phyloP scores from a whole-genome alignment of 371 early-diverging fungal species.

The Zychaea mexicana region DNA sequence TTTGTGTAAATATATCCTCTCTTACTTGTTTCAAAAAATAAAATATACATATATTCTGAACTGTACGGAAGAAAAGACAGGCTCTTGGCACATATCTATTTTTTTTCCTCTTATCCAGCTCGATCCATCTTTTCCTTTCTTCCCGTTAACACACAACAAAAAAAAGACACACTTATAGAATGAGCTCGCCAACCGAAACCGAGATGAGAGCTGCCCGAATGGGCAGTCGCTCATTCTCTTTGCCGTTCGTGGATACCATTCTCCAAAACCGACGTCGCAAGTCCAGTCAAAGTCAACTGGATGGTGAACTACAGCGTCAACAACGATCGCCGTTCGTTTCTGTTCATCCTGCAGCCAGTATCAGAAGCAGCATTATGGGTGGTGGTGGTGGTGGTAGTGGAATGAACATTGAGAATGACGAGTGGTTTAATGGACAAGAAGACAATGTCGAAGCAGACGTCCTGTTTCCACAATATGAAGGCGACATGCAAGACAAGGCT shows the following conservation, averaged over 20 bases:
- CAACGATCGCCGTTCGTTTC: neutral
- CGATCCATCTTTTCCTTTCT: neutral
- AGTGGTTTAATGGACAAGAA: constrained; percentile 7
- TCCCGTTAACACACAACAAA: neutral
- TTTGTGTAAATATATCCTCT: neutral
- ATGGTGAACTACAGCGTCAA: neutral
- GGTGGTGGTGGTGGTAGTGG: too few relatives aligned
- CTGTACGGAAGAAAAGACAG: too few relatives aligned
- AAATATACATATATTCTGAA: too few relatives aligned
- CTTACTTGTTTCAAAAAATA: too few relatives aligned
- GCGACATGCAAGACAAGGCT: constrained; percentile 21
- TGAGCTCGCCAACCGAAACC: neutral
- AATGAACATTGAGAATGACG: too few relatives aligned
- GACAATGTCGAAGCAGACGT: constrained; percentile 45
- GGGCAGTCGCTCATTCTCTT: constrained; percentile 11
- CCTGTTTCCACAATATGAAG: constrained; percentile 31
- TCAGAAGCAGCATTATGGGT: neutral
- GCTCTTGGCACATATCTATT: too few relatives aligned
- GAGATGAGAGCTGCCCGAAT: constrained; percentile 4
- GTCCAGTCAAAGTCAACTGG: neutral
- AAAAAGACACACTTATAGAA: too few relatives aligned
- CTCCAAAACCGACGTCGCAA: neutral
- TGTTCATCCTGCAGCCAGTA: constrained; percentile 4
- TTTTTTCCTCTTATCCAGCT: neutral
- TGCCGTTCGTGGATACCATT: constrained; percentile 5